These are phyloP conservation scores for Myxozyma vanderwaltii DNA, from an alignment of 805 yeast species.

Conservation along the genomic window DNA sequence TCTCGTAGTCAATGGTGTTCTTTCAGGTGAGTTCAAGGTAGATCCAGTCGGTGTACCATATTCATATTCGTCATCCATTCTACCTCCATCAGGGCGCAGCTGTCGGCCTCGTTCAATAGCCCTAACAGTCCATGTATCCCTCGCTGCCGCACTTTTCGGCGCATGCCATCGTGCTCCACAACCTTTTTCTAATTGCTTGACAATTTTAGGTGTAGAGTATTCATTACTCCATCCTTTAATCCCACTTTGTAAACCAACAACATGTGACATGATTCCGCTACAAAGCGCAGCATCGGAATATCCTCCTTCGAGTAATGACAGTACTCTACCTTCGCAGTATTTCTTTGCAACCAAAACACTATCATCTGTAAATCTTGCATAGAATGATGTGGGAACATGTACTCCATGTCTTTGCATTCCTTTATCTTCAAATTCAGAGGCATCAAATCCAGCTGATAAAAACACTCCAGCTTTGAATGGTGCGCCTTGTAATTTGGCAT, in stretches of 20 bases:
- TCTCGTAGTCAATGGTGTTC: conserved; percentile 5
- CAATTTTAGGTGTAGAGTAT: conserved; percentile 5
- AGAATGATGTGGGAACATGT: conserved; percentile 79
- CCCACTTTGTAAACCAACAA: conserved; percentile 61
- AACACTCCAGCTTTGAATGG: conserved; percentile 61
- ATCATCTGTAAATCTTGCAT: conserved; percentile 70
- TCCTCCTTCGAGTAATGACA: conserved; percentile 82
- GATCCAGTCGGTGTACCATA: conserved; percentile 5
- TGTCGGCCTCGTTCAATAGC: conserved; percentile 42
- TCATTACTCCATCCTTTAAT: conserved; percentile 16
- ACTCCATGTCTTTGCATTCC: conserved; percentile 84
- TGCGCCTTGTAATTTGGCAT: conserved; percentile 33
- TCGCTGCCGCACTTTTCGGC: conserved; percentile 17
- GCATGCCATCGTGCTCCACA: conserved; percentile 21
- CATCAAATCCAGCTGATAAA: conserved; percentile 88
- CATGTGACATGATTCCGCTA: conserved; percentile 78
- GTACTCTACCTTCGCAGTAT: conserved; percentile 60
- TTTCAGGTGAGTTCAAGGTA: conserved; percentile 5
- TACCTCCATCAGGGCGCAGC: conserved; percentile 35
- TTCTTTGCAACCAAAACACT: conserved; percentile 67
- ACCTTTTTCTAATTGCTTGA: conserved; percentile 25
- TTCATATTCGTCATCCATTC: not conserved
- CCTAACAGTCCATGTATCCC: conserved; percentile 27
- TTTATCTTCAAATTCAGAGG: conserved; percentile 78
- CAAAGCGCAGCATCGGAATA: conserved; percentile 79